phyloP scores from a whole-genome alignment of 129 eudicot species.

The Centrapalus pauciflorus region DNA sequence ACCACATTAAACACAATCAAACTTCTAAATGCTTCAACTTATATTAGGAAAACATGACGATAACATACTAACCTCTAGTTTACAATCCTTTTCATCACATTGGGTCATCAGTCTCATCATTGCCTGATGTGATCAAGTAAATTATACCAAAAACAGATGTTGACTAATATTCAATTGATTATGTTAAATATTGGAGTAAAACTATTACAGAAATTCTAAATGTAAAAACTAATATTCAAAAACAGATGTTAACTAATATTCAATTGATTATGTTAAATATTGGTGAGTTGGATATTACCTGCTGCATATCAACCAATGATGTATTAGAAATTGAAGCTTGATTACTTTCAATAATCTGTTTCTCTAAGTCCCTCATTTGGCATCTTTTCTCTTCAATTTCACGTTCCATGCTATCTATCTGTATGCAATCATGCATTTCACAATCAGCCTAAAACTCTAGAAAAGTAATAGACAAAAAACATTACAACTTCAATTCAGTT shows the following conservation, averaged over 20 bases:
- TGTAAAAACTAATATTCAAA: too few relatives aligned
- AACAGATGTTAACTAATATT: background rate
- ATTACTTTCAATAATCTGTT: conserved; percentile 67
- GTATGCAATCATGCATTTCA: conserved; percentile 7
- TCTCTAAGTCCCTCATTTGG: conserved; percentile 85
- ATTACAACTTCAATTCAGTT: background rate
- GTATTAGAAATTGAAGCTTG: conserved; percentile 83
- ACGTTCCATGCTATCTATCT: conserved; percentile 77
- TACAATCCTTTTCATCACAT: conserved; percentile 83
- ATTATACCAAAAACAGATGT: background rate
- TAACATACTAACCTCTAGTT: conserved; percentile 99
- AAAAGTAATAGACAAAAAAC: background rate
- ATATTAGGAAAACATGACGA: background rate
- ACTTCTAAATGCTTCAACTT: background rate
- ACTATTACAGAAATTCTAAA: conserved; percentile 35
- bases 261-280: background rate
- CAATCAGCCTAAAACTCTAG: background rate
- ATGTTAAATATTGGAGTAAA: too few relatives aligned
- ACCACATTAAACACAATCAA: background rate
- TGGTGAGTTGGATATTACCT: too few relatives aligned
- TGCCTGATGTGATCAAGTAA: too few relatives aligned
- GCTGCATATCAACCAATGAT: conserved; percentile 87
- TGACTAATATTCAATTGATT: too few relatives aligned
- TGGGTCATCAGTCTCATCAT: conserved; percentile 83
- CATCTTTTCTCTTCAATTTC: conserved; percentile 80